Evolutionary conservation across 106 monocot species (phyloP).

Genomic region (Allium sativum): DNA sequence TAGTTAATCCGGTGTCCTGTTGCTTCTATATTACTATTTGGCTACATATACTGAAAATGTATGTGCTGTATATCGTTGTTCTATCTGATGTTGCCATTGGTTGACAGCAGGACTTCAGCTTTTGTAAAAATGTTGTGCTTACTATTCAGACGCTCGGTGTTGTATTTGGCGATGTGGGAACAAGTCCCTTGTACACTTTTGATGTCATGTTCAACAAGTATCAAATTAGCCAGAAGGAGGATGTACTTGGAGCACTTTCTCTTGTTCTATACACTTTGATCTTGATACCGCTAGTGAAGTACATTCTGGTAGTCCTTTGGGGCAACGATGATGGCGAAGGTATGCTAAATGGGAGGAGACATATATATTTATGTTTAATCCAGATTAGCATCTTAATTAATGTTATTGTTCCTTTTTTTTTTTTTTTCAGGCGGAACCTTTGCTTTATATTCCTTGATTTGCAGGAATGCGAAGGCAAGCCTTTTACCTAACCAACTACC

Average conservation of each 20-base stretch:
- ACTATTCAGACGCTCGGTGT: slow-evolving; percentile 93
- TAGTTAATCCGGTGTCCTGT: no score
- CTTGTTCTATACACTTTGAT: slow-evolving; percentile 91
- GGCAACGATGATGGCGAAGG: slow-evolving; percentile 99
- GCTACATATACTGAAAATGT: background rate
- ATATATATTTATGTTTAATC: background rate
- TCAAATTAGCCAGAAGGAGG: slow-evolving; percentile 46
- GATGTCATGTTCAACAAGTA: slow-evolving; percentile 85
- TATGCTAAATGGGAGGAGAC: slow-evolving; percentile 12
- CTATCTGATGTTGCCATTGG: no score
- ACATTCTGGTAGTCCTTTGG: slow-evolving; percentile 65
- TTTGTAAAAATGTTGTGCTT: slow-evolving; percentile 45
- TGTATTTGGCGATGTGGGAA: slow-evolving; percentile 93
- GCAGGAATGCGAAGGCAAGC: slow-evolving; percentile 87
- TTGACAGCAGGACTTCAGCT: slow-evolving; percentile 61
- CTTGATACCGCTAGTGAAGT: slow-evolving; percentile 86
- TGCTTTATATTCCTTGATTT: slow-evolving; percentile 97
- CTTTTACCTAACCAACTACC: slow-evolving; percentile 87
- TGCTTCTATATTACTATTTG: no score
- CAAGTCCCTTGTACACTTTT: slow-evolving; percentile 86
- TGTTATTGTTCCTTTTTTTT: background rate
- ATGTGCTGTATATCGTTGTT: background rate
- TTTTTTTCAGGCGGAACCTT: slow-evolving; percentile 72
- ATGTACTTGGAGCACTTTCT: slow-evolving; percentile 91
- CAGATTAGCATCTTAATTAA: background rate